Evolutionary conservation across 495 filamentous ascomycete genomes (phyloP), one percentile per base, ranked within the genome.

Genomic region (Hypoxylon intermedium): DNA sequence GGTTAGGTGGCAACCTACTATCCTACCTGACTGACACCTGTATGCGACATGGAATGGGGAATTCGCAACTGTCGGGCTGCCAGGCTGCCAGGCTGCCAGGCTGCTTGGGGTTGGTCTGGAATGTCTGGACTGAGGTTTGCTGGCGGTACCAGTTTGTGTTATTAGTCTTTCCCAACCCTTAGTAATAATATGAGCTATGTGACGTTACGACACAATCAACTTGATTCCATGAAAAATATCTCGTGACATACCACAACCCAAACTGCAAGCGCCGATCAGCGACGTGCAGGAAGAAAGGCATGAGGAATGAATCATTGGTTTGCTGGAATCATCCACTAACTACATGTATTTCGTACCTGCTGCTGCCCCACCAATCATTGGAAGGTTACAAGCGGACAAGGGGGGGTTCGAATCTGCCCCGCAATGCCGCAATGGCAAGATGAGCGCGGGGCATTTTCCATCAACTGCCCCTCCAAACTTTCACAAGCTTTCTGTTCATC

Each of bases 1-100:
- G 81, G 83, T 23, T 87, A 77, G 70, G 49, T 6, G 18, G 6
- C 15, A 23, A 13, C 15, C 28, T 33, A 33, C 20, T 12, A n/a
- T n/a, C 40, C 19, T 15, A 47, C 11, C 4, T n/a, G n/a, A n/a
- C n/a, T n/a, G n/a, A n/a, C n/a, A n/a, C n/a, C n/a, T n/a, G n/a
- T n/a, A n/a, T n/a, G n/a, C n/a, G n/a, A n/a, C n/a, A n/a, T n/a
- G n/a, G n/a, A n/a, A n/a, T n/a, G n/a, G n/a, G n/a, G n/a, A n/a
- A n/a, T n/a, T n/a, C n/a, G n/a, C n/a, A n/a, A n/a, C n/a, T n/a
- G n/a, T n/a, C n/a, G n/a, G n/a, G n/a, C n/a, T n/a, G n/a, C n/a
- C n/a, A n/a, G n/a, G n/a, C n/a, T n/a, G n/a, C n/a, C n/a, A n/a
- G n/a, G n/a, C n/a, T n/a, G n/a, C n/a, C n/a, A 28, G 15, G 45